Evolutionary conservation across 345 rosid genomes (phyloP), one percentile per base, ranked within the genome.

Genomic region (Bretschneidera sinensis): DNA sequence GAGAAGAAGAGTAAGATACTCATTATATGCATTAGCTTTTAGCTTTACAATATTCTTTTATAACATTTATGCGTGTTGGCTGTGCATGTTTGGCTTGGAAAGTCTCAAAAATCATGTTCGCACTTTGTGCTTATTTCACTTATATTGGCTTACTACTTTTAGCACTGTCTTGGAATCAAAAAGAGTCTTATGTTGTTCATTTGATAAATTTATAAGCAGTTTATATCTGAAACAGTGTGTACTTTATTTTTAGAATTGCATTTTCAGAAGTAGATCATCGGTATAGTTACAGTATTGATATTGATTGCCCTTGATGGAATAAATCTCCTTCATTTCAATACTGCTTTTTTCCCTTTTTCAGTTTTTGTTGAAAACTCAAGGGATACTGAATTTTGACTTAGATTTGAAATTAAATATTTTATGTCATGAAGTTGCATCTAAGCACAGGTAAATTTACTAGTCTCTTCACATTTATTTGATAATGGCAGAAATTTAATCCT

Each of bases 1-100:
- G 96, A 48, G 98, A 90, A 82, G 97, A 94, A 76, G 99, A 94
- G 99, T 94, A 83, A 83, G 99, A 70, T 71, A 51, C 51, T 72
- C 48, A 54, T 64, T 54, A 48, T 23, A 20, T 57, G 50, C 63
- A 51, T 60, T 66, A 17, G 10, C 51, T 23, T 62, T 61, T 6
- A 11, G 50, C 58, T 60, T 35, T 17, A 57, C 50, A 53, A 18
- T 63, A n/a, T 58, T 45, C 48, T 13, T 39, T 54, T 39, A 66
- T 21, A 19, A 24, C 59, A 14, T 6, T 24, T 13, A 39, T 7
- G 45, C 10, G 45, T 14, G n/a, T n/a, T n/a, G n/a, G n/a, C n/a
- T n/a, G 11, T 39, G 45, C 45, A 39, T 39, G 11, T 7, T 1
- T 39, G 15, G 1, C 10, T 28, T 3, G 8, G 33, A 2, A 4